Evolutionary conservation across 2,329 filamentous ascomycete genomes (phyloP), one percentile per base, ranked within the genome.

Genomic region (Calonectria crousiana): DNA sequence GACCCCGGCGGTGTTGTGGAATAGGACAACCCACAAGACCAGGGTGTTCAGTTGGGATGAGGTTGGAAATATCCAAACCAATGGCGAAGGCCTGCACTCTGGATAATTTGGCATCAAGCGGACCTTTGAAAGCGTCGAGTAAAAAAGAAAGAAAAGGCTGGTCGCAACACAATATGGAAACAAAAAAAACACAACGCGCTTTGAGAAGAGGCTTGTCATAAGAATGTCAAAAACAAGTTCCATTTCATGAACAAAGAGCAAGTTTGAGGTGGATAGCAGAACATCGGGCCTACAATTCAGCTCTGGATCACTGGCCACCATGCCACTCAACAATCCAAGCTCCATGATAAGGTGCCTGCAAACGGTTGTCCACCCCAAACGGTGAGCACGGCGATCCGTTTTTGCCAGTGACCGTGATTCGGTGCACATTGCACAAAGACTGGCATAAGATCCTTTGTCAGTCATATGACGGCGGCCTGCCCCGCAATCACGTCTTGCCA

Each of bases 381-480:
- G 60, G 60, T 65, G 28, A 9, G 3, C 20, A 14, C 23, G 6
- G 23, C 26, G 26, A 23, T 32, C 60, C 60, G 60, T 65, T 68
- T 68, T 58, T 32, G 44, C 20, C 44, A 47, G n/a, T 47, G 44
- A 6, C n/a, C 6, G n/a, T 14, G 51, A 10, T 34, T 65, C 38
- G 60, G 28, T 65, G 60, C 41, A 65, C 26, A 64, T 64, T 62
- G 53, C 53, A 62, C 36, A 62, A 62, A 62, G 4, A 11, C 8
- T 18, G 23, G 53, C 69, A 66, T 52, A 60, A 71, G 53, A 65
- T 30, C 53, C 36, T 18, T 47, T 8, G 71, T 53, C 44, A 34
- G 34, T 73, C 71, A 70, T 69, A 51, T 73, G 67, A 73, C 60
- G 16, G 41, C 41, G 41, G n/a, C 41, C 18, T 3, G 41, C 41